A percentile compares a stretch with the other conserved stretches of the same genome.
phyloP scores from a whole-genome alignment of 1,284 basidiomycete genomes.

The Salmacisia buchloeana region DNA sequence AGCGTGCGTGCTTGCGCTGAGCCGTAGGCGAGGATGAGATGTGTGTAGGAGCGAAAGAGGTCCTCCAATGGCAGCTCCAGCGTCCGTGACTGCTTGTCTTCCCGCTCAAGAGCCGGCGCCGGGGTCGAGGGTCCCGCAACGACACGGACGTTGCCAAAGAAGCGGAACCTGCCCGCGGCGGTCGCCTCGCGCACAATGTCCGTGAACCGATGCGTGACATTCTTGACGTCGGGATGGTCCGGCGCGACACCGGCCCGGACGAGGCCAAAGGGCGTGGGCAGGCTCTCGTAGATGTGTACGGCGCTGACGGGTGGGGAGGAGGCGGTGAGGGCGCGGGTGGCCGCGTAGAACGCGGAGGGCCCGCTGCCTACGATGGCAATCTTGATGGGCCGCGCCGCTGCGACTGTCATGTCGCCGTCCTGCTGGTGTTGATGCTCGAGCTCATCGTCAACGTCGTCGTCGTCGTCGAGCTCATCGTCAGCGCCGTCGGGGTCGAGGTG shows the following conservation, averaged over 20 bases:
- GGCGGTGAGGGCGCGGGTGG: slow-evolving; percentile 50
- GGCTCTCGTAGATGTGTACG: slow-evolving; percentile 84
- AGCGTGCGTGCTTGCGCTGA: slow-evolving; percentile 59
- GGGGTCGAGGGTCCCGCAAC: slow-evolving; percentile 41
- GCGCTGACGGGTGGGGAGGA: slow-evolving; percentile 14
- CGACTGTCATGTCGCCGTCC: no score
- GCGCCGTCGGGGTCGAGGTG: no score
- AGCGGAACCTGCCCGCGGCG: slow-evolving; percentile 24
- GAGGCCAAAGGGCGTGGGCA: slow-evolving; percentile 90
- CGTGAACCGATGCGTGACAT: slow-evolving; percentile 94
- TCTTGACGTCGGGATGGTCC: slow-evolving; percentile 98
- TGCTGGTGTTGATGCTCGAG: background rate
- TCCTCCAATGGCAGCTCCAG: slow-evolving; percentile 60
- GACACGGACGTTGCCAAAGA: slow-evolving; percentile 88
- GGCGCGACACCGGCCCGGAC: slow-evolving; percentile 96
- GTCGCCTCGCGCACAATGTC: slow-evolving; percentile 47
- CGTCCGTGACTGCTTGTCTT: slow-evolving; percentile 54
- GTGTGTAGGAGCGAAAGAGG: slow-evolving; percentile 68
- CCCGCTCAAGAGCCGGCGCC: slow-evolving; percentile 5
- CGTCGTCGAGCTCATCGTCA: background rate
- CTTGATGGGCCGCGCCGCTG: slow-evolving; percentile 9
- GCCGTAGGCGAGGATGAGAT: slow-evolving; percentile 74
- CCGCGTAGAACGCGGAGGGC: slow-evolving; percentile 91
- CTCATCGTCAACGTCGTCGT: background rate
- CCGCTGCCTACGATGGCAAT: slow-evolving; percentile 81